Evolutionary conservation across 768 basidiomycete species (phyloP).

Genomic region (Pleurotus platypus): DNA sequence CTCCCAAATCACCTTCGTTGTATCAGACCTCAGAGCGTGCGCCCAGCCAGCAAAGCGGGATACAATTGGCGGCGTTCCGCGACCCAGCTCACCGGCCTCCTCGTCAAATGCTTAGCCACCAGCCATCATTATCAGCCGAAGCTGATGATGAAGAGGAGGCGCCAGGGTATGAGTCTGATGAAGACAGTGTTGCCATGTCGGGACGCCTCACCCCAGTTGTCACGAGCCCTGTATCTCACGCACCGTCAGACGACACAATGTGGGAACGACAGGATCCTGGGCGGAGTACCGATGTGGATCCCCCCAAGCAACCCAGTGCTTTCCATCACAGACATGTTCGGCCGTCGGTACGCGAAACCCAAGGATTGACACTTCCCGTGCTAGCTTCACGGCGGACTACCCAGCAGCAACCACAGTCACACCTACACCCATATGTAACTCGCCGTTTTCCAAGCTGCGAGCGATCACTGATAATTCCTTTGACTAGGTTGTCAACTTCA

Average conservation of each 20-base stretch:
- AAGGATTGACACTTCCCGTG: slow-evolving; percentile 14
- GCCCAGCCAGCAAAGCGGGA: slow-evolving; percentile 1
- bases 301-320: slow-evolving; percentile 15
- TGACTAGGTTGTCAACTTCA: slow-evolving; percentile 37
- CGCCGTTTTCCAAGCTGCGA: background rate
- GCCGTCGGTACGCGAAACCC: slow-evolving; percentile 9
- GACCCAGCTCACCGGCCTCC: background rate
- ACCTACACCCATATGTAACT: slow-evolving; percentile 44
- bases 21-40: background rate
- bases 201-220: slow-evolving; percentile 17
- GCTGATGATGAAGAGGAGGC: slow-evolving; percentile 28
- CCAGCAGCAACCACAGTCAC: slow-evolving; percentile 22
- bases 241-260: slow-evolving; percentile 26
- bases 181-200: slow-evolving; percentile 23
- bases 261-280: slow-evolving; percentile 22
- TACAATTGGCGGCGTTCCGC: background rate
- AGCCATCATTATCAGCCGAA: slow-evolving; percentile 8
- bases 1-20: slow-evolving; percentile 3
- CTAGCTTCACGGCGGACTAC: slow-evolving; percentile 1
- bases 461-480: slow-evolving; percentile 1
- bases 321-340: slow-evolving; percentile 11
- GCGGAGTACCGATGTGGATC: slow-evolving; percentile 11
- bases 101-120: slow-evolving; percentile 9
- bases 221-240: slow-evolving; percentile 21
- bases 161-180: slow-evolving; percentile 37